Base-by-base conservation (phyloP, 495 filamentous ascomycete genomes). In the Cercophora samala region DNA sequence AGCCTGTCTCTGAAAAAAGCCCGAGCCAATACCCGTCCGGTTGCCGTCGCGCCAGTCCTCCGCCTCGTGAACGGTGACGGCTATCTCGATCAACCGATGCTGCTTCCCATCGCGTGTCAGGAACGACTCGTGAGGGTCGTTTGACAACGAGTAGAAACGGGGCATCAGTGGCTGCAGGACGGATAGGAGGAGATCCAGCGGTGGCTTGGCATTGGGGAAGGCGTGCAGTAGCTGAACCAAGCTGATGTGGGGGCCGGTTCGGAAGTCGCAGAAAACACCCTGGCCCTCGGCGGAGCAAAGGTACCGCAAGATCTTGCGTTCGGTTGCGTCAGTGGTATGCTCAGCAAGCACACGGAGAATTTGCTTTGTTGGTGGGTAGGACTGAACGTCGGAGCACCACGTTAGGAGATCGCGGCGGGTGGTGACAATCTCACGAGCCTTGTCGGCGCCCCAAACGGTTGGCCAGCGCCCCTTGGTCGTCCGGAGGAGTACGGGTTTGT, bases 401-500 rank as follows among this genome's bases (percentile, higher is more conserved):
- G 90, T 97, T 25, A 99, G 81, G 19, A 99, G 82, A 76, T 97
- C 95, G 11, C 95, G 84, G 17, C 95, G 87, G 1, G 94, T 97
- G 1, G 94, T 97, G 60, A 91, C 83, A 22, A 99, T 77, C 69
- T 93, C 88, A 53, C 96, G 84, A 1, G 94, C 76, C 72, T 91
- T 73, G 29, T 97, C 93, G n/a, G 95, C 90, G 22, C 93, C 94
- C 95, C 96, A 99, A 58, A 99, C 95, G 11, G 95, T 98, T 2
- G 95, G 95, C 95, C 95, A 99, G 9, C 95, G 83, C 18, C 96
- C 96, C 42, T 82, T 84, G 23, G 82, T 86, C 2, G 95, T 99
- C 70, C 87, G 86, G 52, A 98, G 78, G 17, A 88, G 79, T 23
- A 97, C 83, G 18, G 89, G 88, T 78, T 90, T 93, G 73, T 96